phyloP scores from a whole-genome alignment of 2,329 filamentous ascomycete genomes.

The Amylocarpus encephaloides region DNA sequence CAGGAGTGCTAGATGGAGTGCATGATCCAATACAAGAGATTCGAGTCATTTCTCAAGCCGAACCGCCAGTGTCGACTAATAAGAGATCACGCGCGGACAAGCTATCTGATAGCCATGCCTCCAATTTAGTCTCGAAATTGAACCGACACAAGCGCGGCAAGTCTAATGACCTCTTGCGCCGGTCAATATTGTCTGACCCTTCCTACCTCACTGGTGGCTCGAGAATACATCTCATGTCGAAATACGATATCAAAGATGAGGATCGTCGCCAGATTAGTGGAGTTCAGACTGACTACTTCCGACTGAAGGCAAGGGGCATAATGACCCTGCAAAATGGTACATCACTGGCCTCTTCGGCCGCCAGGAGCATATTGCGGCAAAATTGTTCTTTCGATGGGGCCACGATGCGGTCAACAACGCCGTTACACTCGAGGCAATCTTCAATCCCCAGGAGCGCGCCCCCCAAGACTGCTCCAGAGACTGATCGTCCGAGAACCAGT shows the following conservation, averaged over 20 bases:
- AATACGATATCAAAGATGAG: slow-evolving; percentile 21
- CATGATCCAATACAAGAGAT: slow-evolving; percentile 19
- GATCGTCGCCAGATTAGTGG: slow-evolving; percentile 25
- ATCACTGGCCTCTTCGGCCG: slow-evolving; percentile 28
- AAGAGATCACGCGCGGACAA: slow-evolving; percentile 20
- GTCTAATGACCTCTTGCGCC: slow-evolving; percentile 23
- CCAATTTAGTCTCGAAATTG: slow-evolving; percentile 9
- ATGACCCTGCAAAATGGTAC: slow-evolving; percentile 27
- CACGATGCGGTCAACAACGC: slow-evolving; percentile 17
- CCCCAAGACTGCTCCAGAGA: slow-evolving; percentile 9
- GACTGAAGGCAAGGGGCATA: slow-evolving; percentile 32
- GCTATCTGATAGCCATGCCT: slow-evolving; percentile 11
- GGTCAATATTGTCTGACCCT: slow-evolving; percentile 29
- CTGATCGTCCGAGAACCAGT: slow-evolving; percentile 3
- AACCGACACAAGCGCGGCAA: slow-evolving; percentile 18
- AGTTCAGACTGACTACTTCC: slow-evolving; percentile 33
- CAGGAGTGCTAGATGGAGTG: slow-evolving; percentile 24
- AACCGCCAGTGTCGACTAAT: slow-evolving; percentile 1
- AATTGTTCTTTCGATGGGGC: slow-evolving; percentile 26
- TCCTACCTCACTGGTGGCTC: slow-evolving; percentile 28
- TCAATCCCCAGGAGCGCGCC: slow-evolving; percentile 22
- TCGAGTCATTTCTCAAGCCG: slow-evolving; percentile 15
- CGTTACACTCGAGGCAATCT: slow-evolving; percentile 6
- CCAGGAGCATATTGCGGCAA: slow-evolving; percentile 18
- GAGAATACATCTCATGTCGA: slow-evolving; percentile 26